Evolutionary conservation across 495 filamentous ascomycete genomes (phyloP).

Genomic region (Jackrogersella minutella): DNA sequence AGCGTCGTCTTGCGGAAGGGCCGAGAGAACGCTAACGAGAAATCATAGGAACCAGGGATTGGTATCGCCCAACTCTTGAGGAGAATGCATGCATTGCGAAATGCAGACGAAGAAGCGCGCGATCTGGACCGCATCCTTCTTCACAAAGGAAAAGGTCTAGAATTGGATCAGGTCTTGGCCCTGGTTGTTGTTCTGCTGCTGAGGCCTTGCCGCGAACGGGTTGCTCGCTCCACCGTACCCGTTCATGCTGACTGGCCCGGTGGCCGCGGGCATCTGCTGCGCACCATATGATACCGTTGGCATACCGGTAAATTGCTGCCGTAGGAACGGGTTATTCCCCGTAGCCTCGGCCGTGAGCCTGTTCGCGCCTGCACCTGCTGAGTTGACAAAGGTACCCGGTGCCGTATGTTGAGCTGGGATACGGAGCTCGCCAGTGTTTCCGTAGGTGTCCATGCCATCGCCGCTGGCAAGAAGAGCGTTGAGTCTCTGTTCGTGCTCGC

Average conservation of each 20-base stretch:
- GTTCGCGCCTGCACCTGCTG: constrained; percentile 78
- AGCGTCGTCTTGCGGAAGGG: background rate
- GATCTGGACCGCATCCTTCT: constrained; percentile 18
- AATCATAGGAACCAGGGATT: constrained; percentile 20
- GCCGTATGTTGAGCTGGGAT: constrained; percentile 98
- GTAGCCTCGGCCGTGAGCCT: constrained; percentile 75
- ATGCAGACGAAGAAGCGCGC: constrained; percentile 16
- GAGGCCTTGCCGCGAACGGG: constrained; percentile 72
- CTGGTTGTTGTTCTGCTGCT: constrained; percentile 71
- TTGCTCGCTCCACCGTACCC: constrained; percentile 66
- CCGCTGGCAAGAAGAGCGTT: constrained; percentile 88
- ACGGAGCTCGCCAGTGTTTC: constrained; percentile 91
- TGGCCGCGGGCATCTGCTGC: constrained; percentile 76
- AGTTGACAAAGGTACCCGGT: constrained; percentile 96
- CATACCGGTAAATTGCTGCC: constrained; percentile 80
- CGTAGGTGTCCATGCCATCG: constrained; percentile 96
- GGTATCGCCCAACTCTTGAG: constrained; percentile 31
- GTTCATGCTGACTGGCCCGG: constrained; percentile 67
- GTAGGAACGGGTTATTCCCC: constrained; percentile 91
- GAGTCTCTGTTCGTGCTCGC: constrained; percentile 84
- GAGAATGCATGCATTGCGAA: constrained; percentile 24
- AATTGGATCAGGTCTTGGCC: constrained; percentile 92
- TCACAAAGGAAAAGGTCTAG: constrained; percentile 52
- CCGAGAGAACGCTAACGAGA: constrained; percentile 17
- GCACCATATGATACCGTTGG: constrained; percentile 66